Conservation (phyloP, 805 yeast species). For the Phaffomyces opuntiae region DNA sequence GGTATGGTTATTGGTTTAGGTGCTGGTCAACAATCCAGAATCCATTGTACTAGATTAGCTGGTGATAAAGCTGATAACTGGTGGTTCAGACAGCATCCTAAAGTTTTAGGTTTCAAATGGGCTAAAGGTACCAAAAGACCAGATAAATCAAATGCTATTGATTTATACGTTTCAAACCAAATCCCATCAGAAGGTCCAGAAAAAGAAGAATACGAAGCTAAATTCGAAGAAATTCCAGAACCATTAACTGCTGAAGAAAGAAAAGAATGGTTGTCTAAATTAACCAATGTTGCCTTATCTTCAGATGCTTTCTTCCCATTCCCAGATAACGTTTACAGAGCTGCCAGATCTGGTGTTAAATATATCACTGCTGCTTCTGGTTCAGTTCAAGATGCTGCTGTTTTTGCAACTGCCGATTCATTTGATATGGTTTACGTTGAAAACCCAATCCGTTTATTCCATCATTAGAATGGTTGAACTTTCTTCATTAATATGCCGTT, state of each 20-base stretch:
- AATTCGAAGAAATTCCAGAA: constrained; percentile 75
- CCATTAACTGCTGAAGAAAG: constrained; percentile 82
- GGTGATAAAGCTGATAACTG: constrained; percentile 99
- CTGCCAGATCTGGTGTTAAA: constrained; percentile 93
- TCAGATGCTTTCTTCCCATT: constrained; percentile 99
- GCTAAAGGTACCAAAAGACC: constrained; percentile 98
- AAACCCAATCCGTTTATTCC: constrained; percentile 97
- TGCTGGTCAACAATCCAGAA: constrained; percentile 99
- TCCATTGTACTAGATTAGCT: constrained; percentile 98
- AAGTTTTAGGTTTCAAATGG: constrained; percentile 90
- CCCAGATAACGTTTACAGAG: constrained; percentile 98
- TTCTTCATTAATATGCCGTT: neutral
- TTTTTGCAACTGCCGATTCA: constrained; percentile 91
- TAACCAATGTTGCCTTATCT: constrained; percentile 81
- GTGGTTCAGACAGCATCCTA: constrained; percentile 99
- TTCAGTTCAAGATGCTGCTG: constrained; percentile 95
- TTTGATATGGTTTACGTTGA: constrained; percentile 88
- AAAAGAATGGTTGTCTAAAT: constrained; percentile 75
- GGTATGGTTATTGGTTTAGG: constrained; percentile 99
- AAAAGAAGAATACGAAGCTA: constrained; percentile 83
- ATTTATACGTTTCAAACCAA: constrained; percentile 84
- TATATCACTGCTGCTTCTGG: constrained; percentile 97
- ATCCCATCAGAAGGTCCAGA: constrained; percentile 91
- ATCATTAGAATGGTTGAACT: constrained; percentile 46
- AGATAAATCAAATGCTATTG: constrained; percentile 97